These are phyloP conservation scores for Pleurostoma richardsiae DNA, from an alignment of 2,329 filamentous ascomycete species.

Conservation along the genomic window DNA sequence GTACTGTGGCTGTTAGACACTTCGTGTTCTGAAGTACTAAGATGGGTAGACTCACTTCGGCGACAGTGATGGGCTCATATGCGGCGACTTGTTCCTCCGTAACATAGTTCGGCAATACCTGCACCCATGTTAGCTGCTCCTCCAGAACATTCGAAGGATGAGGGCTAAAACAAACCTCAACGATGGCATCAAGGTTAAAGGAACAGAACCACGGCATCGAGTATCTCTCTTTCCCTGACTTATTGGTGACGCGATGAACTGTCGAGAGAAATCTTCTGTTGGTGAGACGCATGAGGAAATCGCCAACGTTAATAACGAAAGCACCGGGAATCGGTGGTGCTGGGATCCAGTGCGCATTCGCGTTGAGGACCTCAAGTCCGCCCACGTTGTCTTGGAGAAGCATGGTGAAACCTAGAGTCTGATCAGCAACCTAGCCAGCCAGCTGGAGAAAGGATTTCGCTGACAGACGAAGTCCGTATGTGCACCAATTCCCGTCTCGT, in stretches of 20 bases:
- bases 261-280: conserved; percentile 13
- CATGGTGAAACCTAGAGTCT: conserved; percentile 10
- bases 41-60: conserved; percentile 1
- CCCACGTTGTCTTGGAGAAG: conserved; percentile 11
- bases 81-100: conserved; percentile 1
- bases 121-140: neutral
- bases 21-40: neutral
- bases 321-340: conserved; percentile 7
- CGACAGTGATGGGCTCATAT: conserved; percentile 5
- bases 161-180: conserved; percentile 2
- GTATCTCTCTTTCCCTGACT: conserved; percentile 5
- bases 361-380: conserved; percentile 10
- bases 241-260: conserved; percentile 13
- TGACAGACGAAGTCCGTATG: conserved; percentile 9
- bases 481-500: conserved; percentile 10
- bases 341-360: conserved; percentile 3
- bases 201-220: conserved; percentile 15
- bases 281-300: conserved; percentile 13
- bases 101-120: conserved; percentile 3
- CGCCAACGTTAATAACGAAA: conserved; percentile 15
- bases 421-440: neutral
- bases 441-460: neutral
- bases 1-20: conserved; percentile 1
- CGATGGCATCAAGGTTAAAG: conserved; percentile 9
- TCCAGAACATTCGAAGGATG: neutral